Percentiles rank a stretch among this genome's conserved stretches.
Conservation (phyloP, 2,329 filamentous ascomycete genomes). For the Aspergillus flavus region DNA sequence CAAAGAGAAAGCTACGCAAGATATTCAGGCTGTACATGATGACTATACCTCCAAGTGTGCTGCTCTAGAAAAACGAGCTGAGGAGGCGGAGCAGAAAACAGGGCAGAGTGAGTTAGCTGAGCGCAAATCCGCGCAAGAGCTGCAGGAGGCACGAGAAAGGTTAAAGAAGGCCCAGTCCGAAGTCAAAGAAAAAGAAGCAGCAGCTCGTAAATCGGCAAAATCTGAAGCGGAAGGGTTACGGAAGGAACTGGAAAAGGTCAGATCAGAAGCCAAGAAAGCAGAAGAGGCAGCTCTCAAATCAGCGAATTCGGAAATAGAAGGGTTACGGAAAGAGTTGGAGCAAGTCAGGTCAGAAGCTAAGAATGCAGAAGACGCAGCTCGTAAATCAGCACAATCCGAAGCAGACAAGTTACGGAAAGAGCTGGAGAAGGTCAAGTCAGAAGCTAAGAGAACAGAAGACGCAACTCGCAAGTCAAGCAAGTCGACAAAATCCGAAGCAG, state of each 20-base stretch:
- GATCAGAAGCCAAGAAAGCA: slow-evolving; percentile 48
- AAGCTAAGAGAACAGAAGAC: slow-evolving; percentile 56
- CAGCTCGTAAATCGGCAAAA: slow-evolving; percentile 25
- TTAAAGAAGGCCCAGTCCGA: slow-evolving; percentile 35
- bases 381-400: slow-evolving; percentile 49
- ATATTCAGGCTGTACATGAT: slow-evolving; percentile 60
- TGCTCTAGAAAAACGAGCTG: slow-evolving; percentile 54
- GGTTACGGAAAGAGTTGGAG: slow-evolving; percentile 77
- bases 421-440: slow-evolving; percentile 33
- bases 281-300: slow-evolving; percentile 49
- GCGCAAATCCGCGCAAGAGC: slow-evolving; percentile 54
- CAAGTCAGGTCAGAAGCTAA: slow-evolving; percentile 74
- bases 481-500: slow-evolving; percentile 68
- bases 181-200: slow-evolving; percentile 55
- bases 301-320: slow-evolving; percentile 74
- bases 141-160: slow-evolving; percentile 46
- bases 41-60: slow-evolving; percentile 50
- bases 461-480: slow-evolving; percentile 55
- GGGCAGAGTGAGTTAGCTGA: slow-evolving; percentile 41
- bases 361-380: slow-evolving; percentile 68
- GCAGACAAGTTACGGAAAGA: slow-evolving; percentile 50
- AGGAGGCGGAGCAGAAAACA: slow-evolving; percentile 36
- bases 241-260: slow-evolving; percentile 32
- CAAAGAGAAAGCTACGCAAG: slow-evolving; percentile 52
- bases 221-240: slow-evolving; percentile 57